phyloP scores from a whole-genome alignment of 306 rosid genomes.

The Heteromeles arbutifolia region DNA sequence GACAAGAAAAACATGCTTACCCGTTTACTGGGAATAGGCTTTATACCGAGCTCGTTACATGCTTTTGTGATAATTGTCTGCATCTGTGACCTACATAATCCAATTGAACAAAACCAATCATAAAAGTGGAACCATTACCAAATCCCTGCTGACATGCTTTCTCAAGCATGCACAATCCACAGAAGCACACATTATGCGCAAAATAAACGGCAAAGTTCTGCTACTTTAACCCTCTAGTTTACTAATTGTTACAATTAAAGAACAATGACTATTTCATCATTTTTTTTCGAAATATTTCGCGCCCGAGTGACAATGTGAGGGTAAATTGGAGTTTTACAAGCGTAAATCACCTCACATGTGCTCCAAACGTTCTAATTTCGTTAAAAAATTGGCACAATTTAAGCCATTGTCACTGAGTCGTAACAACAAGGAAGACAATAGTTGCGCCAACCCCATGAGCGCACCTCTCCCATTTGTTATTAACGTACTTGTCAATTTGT shows the following conservation, averaged over 20 bases:
- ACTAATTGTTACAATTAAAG: not conserved
- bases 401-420: no score
- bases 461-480: not conserved
- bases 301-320: not conserved
- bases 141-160: not conserved
- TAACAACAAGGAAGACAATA: not conserved
- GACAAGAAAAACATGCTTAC: slow-evolving; percentile 34
- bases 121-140: not conserved
- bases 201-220: not conserved
- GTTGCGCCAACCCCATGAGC: no score
- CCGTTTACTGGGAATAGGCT: slow-evolving; percentile 85
- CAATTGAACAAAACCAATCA: not conserved
- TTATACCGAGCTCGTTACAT: slow-evolving; percentile 76
- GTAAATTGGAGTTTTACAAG: not conserved
- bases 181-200: not conserved
- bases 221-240: not conserved
- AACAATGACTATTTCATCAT: not conserved
- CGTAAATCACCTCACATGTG: not conserved
- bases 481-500: not conserved
- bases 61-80: slow-evolving; percentile 93
- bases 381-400: not conserved
- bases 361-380: not conserved
- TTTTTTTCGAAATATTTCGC: no score
- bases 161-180: not conserved
- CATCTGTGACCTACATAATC: slow-evolving; percentile 82